These are phyloP conservation scores for Bassia scoparia DNA, from an alignment of 148 eudicot genomes.

Conservation along the genomic window DNA sequence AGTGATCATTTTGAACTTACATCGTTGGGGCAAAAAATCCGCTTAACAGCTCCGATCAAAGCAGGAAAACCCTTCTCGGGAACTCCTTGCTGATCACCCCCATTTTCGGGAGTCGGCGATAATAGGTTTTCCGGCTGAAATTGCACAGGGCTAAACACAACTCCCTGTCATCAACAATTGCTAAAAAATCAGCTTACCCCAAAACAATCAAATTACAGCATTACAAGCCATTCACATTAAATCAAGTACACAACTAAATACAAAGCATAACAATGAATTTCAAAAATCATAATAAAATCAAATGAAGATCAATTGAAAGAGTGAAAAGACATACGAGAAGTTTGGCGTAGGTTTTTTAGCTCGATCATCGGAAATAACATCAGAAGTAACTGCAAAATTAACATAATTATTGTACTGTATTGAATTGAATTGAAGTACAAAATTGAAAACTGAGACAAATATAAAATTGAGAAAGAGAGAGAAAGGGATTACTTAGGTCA, in stretches of 20 bases:
- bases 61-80: constrained; percentile 36
- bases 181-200: background rate
- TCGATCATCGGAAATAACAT: constrained; percentile 55
- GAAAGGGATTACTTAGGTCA: constrained; percentile 44
- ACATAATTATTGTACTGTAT: too few relatives aligned
- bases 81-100: constrained; percentile 26
- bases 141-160: constrained; percentile 64
- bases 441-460: background rate
- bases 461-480: constrained; percentile 7
- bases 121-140: constrained; percentile 45
- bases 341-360: constrained; percentile 69
- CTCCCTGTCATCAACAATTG: constrained; percentile 42
- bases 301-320: background rate
- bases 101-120: constrained; percentile 19
- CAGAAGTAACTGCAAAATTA: constrained; percentile 65
- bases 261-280: too few relatives aligned
- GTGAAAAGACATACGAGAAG: constrained; percentile 38
- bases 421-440: background rate
- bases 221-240: background rate
- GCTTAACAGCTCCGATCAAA: constrained; percentile 44
- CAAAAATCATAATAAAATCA: background rate
- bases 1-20: constrained; percentile 40
- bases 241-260: background rate
- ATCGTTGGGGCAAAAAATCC: constrained; percentile 57
- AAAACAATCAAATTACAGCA: background rate